phyloP scores from a whole-genome alignment of 805 yeast genomes.

The Teunomyces panamensis region DNA sequence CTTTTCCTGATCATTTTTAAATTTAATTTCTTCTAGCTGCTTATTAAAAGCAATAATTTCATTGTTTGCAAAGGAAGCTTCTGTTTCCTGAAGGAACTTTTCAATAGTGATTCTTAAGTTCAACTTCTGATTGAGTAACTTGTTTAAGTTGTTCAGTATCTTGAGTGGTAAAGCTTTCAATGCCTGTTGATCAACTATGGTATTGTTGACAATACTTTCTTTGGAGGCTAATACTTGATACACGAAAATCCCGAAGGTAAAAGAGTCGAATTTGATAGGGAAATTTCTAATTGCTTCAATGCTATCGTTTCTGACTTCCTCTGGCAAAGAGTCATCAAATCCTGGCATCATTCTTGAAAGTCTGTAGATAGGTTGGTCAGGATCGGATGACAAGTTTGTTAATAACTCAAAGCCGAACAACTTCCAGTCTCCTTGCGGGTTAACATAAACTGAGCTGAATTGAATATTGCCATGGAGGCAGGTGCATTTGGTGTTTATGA shows the following conservation, averaged over 20 bases:
- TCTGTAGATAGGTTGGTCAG: constrained; percentile 43
- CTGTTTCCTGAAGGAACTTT: constrained; percentile 25
- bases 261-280: constrained; percentile 59
- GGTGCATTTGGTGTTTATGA: constrained; percentile 54
- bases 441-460: constrained; percentile 58
- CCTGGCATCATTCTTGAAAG: constrained; percentile 23
- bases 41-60: constrained; percentile 51
- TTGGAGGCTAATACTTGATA: constrained; percentile 33
- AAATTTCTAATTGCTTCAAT: constrained; percentile 33
- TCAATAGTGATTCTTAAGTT: constrained; percentile 33
- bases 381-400: constrained; percentile 46
- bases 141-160: constrained; percentile 19
- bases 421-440: constrained; percentile 74
- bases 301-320: constrained; percentile 46
- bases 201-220: not conserved
- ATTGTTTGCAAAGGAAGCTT: constrained; percentile 31
- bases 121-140: constrained; percentile 34
- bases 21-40: constrained; percentile 53
- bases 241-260: constrained; percentile 57
- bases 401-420: constrained; percentile 77
- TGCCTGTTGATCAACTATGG: not conserved
- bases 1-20: constrained; percentile 54
- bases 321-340: constrained; percentile 38
- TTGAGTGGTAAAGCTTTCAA: not conserved
- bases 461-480: constrained; percentile 66